Evolutionary conservation across 257 asterid genomes (phyloP).

Genomic region (Cordia subcordata): DNA sequence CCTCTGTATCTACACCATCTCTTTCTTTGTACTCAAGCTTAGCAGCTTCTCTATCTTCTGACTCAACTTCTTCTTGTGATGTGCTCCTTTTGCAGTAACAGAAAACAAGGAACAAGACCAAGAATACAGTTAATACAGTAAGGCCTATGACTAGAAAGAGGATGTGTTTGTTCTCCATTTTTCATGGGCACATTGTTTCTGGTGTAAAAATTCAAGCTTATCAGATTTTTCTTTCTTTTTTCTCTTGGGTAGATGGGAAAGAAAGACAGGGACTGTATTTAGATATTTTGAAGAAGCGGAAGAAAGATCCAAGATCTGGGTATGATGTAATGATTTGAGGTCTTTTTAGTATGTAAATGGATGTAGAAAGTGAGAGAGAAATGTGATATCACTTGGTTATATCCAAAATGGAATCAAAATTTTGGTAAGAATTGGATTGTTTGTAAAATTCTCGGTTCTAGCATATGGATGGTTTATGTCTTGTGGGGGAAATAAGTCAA

Average conservation of each 20-base stretch:
- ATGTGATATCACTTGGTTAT: conserved; percentile 4
- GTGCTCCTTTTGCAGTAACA: conserved; percentile 35
- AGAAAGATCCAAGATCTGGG: conserved; percentile 50
- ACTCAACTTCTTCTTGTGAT: conserved; percentile 7
- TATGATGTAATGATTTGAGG: conserved; percentile 19
- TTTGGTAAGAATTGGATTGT: conserved; percentile 6
- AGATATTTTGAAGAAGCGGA: conserved; percentile 13
- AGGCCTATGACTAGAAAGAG: conserved; percentile 42
- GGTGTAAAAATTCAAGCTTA: conserved; percentile 1
- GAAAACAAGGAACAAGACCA: conserved; percentile 28
- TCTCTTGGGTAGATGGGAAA: too few species aligned
- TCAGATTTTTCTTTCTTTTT: not conserved
- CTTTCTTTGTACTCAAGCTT: conserved; percentile 38
- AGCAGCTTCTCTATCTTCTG: conserved; percentile 39
- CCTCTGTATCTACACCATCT: conserved; percentile 42
- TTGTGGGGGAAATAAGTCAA: not conserved
- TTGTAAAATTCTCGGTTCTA: not conserved
- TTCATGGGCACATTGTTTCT: conserved; percentile 1
- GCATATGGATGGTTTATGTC: not conserved
- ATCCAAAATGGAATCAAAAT: conserved; percentile 18
- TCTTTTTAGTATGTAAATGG: conserved; percentile 13
- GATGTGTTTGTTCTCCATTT: conserved; percentile 52
- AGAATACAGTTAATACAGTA: conserved; percentile 26
- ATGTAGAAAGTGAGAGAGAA: conserved; percentile 22
- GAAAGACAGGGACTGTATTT: conserved; percentile 30